Conservation (phyloP, 352 stramenopile species). For the Blastocystis sp. region DNA sequence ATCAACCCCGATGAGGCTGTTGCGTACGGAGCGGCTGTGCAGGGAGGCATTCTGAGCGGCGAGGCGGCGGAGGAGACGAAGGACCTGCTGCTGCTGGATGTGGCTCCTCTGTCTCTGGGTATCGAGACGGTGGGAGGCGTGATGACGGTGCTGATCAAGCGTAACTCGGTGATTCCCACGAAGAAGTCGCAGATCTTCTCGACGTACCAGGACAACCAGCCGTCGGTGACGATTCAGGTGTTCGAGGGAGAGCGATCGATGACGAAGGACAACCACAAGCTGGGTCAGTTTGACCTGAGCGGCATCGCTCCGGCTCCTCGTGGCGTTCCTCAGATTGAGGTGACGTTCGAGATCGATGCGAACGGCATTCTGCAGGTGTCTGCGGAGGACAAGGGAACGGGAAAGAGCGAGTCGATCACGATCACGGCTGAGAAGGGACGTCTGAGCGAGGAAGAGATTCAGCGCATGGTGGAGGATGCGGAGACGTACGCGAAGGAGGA, state of each 20-base stretch:
- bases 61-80: slow-evolving; percentile 78
- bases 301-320: slow-evolving; percentile 89
- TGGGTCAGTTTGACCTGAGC: slow-evolving; percentile 97
- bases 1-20: slow-evolving; percentile 97
- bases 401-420: slow-evolving; percentile 92
- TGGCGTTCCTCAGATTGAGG: slow-evolving; percentile 95
- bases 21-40: slow-evolving; percentile 92
- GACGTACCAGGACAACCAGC: slow-evolving; percentile 97
- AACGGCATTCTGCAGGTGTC: slow-evolving; percentile 96
- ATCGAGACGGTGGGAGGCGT: slow-evolving; percentile 96
- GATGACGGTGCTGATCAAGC: slow-evolving; percentile 98
- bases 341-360: slow-evolving; percentile 95
- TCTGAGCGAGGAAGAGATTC: slow-evolving; percentile 93
- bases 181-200: slow-evolving; percentile 98
- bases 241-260: slow-evolving; percentile 96
- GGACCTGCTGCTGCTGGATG: slow-evolving; percentile 91
- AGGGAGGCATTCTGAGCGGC: slow-evolving; percentile 75
- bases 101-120: slow-evolving; percentile 89
- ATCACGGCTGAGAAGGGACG: slow-evolving; percentile 96
- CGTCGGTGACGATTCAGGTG: slow-evolving; percentile 79
- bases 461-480: slow-evolving; percentile 94
- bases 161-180: slow-evolving; percentile 92
- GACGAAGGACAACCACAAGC: slow-evolving; percentile 95
- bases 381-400: slow-evolving; percentile 94
- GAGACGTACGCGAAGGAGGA: slow-evolving; percentile 96